Evolutionary conservation across 225 moss, liverwort and hornwort species (phyloP).

Genomic region (Asterella californica): DNA sequence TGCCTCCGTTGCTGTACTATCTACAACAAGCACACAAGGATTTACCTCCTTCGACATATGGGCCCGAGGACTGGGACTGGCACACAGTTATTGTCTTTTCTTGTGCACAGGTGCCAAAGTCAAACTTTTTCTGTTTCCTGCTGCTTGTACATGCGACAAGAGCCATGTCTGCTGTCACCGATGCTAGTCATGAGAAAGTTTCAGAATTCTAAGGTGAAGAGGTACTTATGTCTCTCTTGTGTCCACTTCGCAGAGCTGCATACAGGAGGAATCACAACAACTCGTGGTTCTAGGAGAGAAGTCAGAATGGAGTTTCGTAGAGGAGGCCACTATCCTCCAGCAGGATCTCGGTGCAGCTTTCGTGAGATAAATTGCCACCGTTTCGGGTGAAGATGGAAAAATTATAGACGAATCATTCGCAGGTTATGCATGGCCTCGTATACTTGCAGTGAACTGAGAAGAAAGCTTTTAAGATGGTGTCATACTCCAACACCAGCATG

Average conservation of each 20-base stretch:
- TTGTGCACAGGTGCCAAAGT: constrained; percentile 65
- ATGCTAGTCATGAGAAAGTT: neutral
- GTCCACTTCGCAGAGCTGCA: constrained; percentile 25
- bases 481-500: too few species aligned
- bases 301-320: constrained; percentile 68
- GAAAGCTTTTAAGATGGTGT: too few species aligned
- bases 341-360: constrained; percentile 28
- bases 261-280: constrained; percentile 55
- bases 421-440: too few species aligned
- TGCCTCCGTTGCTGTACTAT: constrained; percentile 91
- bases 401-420: too few species aligned
- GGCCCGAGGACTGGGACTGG: constrained; percentile 95
- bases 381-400: neutral
- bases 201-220: neutral
- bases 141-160: neutral
- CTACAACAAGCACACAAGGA: constrained; percentile 70
- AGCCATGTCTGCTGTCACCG: neutral
- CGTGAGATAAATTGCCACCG: neutral
- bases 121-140: neutral
- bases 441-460: too few species aligned
- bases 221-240: neutral
- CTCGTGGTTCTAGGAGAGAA: constrained; percentile 43
- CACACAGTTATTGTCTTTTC: constrained; percentile 71
- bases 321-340: constrained; percentile 72
- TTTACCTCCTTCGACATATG: constrained; percentile 48